Base-by-base conservation (phyloP, 192 early-diverging fungal species). In the Spinellus fusiger region DNA sequence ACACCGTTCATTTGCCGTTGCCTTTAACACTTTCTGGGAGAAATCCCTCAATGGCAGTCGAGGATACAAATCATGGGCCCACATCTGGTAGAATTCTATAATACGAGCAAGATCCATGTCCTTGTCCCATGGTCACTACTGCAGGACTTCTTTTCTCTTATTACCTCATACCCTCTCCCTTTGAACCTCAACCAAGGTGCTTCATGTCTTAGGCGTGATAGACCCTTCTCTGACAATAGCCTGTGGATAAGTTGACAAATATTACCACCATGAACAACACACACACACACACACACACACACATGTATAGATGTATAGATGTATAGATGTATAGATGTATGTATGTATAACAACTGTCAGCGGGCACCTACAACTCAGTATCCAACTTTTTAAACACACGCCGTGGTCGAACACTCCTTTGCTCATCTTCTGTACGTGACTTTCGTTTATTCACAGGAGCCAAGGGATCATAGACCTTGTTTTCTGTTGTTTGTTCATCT, bases 61-160 rank as follows among this genome's bases (percentile, higher is more conserved):
- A 32, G 68, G 68, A 40, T 59, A 63, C 1, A 70, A 48, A 20
- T 55, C 57, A 44, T 70, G 61, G 12, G 68, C 68, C 68, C 68
- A 70, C 2, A 64, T 63, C 34, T 70, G 60, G 52, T 70, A 70
- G 49, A 59, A 70, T 3, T 59, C 55, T 56, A 70, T 63, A 1
- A 70, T n/a, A 16, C 40, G 50, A 18, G 38, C 34, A 27, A 70
- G 32, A 34, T 70, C 68, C 27, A 51, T 22, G 22, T 54, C 65
- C 63, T 65, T 44, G 23, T 1, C 7, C 9, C 2, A 5, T 29
- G 50, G n/a, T 32, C 13, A 37, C 13, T 15, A 40, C 44, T 52
- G 50, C 13, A 25, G 5, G 16, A 5, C n/a, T 7, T 26, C 8
- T 50, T 18, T 52, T 12, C 10, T 31, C 18, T 26, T 5, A 28